Evolutionary conservation across 192 early-diverging fungal species (phyloP).

Genomic region (Backusella mclennaniae): DNA sequence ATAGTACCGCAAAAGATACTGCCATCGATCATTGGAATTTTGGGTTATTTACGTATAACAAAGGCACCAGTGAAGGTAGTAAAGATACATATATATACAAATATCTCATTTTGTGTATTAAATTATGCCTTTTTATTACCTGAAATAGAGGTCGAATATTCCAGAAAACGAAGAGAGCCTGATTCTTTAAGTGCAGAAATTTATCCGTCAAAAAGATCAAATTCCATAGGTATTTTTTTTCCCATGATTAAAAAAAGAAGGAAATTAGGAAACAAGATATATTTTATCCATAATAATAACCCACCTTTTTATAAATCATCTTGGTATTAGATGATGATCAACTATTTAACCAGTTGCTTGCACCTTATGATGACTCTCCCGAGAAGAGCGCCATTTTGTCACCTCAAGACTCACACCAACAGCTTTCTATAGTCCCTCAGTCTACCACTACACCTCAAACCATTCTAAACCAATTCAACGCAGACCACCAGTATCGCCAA

Average conservation of each 20-base stretch:
- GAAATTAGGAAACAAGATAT: not conserved
- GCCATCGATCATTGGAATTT: constrained; percentile 14
- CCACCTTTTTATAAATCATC: not conserved
- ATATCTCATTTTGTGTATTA: not conserved
- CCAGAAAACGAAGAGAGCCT: not conserved
- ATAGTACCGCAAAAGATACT: not conserved
- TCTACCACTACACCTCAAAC: not conserved
- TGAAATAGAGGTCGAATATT: not conserved
- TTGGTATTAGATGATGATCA: constrained; percentile 1
- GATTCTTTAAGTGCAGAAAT: not conserved
- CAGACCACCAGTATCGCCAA: not conserved
- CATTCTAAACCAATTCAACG: not conserved
- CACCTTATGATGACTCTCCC: constrained; percentile 3
- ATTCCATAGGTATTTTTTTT: not conserved
- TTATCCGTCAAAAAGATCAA: not conserved
- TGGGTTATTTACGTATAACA: constrained; percentile 9
- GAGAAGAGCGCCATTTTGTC: not conserved
- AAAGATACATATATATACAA: not conserved
- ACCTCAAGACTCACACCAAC: not conserved
- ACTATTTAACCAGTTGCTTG: constrained; percentile 8
- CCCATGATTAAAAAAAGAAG: not conserved
- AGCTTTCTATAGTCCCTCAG: not conserved
- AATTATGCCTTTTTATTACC: not conserved
- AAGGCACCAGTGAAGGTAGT: constrained; percentile 9
- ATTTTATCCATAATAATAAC: not conserved